phyloP scores from a whole-genome alignment of 2,329 filamentous ascomycete genomes.

The Pyrenophora teres region DNA sequence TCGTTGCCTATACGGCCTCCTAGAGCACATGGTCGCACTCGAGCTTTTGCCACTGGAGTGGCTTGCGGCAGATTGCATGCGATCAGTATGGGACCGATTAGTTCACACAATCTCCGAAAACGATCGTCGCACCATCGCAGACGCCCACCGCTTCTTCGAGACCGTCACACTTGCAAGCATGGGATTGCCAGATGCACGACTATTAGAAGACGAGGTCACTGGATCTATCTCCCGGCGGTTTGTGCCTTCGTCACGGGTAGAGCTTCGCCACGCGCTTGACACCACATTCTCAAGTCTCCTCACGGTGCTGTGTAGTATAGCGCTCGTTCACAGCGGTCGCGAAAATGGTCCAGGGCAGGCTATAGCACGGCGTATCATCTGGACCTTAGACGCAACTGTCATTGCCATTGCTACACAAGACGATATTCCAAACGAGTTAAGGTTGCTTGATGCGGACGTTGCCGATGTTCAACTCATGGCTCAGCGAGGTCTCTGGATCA shows the following conservation, averaged over 20 bases:
- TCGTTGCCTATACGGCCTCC: constrained; percentile 41
- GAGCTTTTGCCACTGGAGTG: constrained; percentile 46
- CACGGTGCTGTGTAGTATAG: constrained; percentile 42
- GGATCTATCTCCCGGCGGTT: constrained; percentile 25
- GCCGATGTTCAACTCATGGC: constrained; percentile 38
- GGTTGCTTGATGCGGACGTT: constrained; percentile 24
- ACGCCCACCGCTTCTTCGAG: constrained; percentile 39
- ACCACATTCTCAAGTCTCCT: constrained; percentile 45
- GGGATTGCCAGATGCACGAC: constrained; percentile 33
- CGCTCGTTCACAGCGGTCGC: constrained; percentile 29
- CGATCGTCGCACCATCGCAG: constrained; percentile 29
- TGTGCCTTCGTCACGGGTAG: constrained; percentile 31
- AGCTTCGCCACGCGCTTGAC: constrained; percentile 40
- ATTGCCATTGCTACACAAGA: constrained; percentile 31
- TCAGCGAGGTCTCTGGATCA: constrained; percentile 35
- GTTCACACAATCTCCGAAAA: constrained; percentile 40
- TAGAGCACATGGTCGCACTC: constrained; percentile 42
- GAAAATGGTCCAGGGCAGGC: constrained; percentile 21
- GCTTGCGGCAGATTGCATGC: constrained; percentile 46
- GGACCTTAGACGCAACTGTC: constrained; percentile 31
- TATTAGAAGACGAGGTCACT: constrained; percentile 25
- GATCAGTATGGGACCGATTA: constrained; percentile 41
- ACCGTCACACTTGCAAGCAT: constrained; percentile 35
- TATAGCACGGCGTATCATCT: constrained; percentile 25
- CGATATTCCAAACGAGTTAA: constrained; percentile 31